Evolutionary conservation across 495 filamentous ascomycete species (phyloP).

Genomic region (Hamigera avellanea): DNA sequence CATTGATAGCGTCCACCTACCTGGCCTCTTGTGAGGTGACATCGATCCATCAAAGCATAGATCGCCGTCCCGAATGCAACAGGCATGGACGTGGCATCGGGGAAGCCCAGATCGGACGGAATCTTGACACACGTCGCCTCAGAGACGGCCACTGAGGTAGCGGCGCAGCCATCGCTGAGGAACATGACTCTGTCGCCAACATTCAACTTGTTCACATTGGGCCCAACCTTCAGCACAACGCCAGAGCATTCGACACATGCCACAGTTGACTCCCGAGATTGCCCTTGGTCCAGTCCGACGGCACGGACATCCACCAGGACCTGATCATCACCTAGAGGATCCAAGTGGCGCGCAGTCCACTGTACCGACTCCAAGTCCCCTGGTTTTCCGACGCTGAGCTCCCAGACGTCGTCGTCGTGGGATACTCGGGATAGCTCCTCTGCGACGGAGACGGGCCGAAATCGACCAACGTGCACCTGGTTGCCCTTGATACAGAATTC

Average conservation of each 20-base stretch:
- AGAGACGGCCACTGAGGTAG: not conserved
- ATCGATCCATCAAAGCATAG: not conserved
- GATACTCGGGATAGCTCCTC: too few relatives aligned
- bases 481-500: too few relatives aligned
- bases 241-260: constrained; percentile 27
- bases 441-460: too few relatives aligned
- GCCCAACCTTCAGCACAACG: constrained; percentile 26
- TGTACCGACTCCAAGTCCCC: constrained; percentile 14
- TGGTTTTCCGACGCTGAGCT: constrained; percentile 9
- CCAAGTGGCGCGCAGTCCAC: constrained; percentile 8
- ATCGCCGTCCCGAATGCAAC: constrained; percentile 2
- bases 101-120: constrained; percentile 14
- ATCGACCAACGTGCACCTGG: too few relatives aligned
- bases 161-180: constrained; percentile 1
- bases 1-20: too few relatives aligned
- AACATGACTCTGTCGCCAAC: constrained; percentile 29
- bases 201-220: constrained; percentile 17
- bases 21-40: constrained; percentile 13
- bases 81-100: constrained; percentile 6
- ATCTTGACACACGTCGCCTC: constrained; percentile 11
- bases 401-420: too few relatives aligned
- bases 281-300: constrained; percentile 31
- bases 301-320: constrained; percentile 27
- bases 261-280: too few relatives aligned
- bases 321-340: constrained; percentile 8